Percentiles rank a stretch among this genome's conserved stretches.
These are phyloP conservation scores for Solanum stenotomum DNA, from an alignment of 257 asterid species.

Conservation along the genomic window DNA sequence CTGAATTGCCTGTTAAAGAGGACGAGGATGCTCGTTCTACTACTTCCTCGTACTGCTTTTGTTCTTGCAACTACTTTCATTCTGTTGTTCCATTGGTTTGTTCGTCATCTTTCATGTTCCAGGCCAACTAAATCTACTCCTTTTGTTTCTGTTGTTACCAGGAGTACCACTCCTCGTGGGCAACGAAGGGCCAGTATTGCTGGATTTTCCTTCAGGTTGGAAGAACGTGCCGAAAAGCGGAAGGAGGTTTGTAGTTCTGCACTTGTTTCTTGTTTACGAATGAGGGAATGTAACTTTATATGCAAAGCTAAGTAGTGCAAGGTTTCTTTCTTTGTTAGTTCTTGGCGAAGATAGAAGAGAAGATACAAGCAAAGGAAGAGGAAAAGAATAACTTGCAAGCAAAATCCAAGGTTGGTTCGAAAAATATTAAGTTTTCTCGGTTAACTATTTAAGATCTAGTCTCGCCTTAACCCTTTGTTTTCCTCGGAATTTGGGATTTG, in stretches of 20 bases:
- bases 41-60: constrained; percentile 52
- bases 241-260: constrained; percentile 5
- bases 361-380: constrained; percentile 67
- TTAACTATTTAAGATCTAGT: not conserved
- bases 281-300: not conserved
- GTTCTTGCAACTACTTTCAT: not conserved
- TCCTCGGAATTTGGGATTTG: not conserved
- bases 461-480: not conserved
- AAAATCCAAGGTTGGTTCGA: constrained; percentile 62
- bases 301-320: not conserved
- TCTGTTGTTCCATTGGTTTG: not conserved
- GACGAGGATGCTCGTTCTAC: constrained; percentile 69
- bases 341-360: constrained; percentile 79
- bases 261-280: not conserved
- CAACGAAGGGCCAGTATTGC: constrained; percentile 36
- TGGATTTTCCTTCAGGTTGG: constrained; percentile 61
- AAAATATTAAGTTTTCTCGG: not conserved
- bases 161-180: constrained; percentile 38
- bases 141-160: constrained; percentile 6
- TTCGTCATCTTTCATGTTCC: constrained; percentile 1
- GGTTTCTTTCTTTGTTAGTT: constrained; percentile 29
- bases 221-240: constrained; percentile 56
- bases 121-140: not conserved
- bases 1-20: constrained; percentile 22
- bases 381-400: constrained; percentile 55